Evolutionary conservation across 2,329 filamentous ascomycete genomes (phyloP).

Genomic region (Cercospora berteroae): DNA sequence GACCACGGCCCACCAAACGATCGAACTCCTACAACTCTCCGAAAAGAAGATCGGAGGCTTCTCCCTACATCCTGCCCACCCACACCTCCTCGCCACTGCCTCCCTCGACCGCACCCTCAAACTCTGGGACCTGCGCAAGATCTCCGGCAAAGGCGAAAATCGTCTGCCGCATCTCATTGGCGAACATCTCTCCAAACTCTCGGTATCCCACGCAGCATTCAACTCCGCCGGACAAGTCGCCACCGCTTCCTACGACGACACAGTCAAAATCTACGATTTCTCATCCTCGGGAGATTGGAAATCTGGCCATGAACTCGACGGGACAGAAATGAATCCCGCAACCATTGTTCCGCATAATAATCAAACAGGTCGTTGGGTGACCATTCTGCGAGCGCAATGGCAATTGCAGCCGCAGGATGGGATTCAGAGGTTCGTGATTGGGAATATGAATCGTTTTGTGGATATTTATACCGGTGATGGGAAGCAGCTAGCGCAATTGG

Average conservation of each 20-base stretch:
- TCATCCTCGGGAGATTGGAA: constrained; percentile 44
- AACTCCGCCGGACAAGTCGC: constrained; percentile 80
- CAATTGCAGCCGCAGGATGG: constrained; percentile 74
- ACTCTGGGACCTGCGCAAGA: constrained; percentile 87
- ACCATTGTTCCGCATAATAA: constrained; percentile 81
- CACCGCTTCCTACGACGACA: constrained; percentile 92
- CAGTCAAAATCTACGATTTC: constrained; percentile 87
- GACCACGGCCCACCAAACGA: constrained; percentile 52
- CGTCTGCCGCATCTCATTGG: constrained; percentile 69
- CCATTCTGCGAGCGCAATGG: constrained; percentile 85
- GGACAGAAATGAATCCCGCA: constrained; percentile 65
- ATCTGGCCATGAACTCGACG: constrained; percentile 52
- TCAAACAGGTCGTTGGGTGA: constrained; percentile 93
- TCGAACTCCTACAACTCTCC: constrained; percentile 69
- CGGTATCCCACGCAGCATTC: constrained; percentile 91
- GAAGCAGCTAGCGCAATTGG: constrained; percentile 82
- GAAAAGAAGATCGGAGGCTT: constrained; percentile 98
- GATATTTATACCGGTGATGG: constrained; percentile 83
- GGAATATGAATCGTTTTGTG: constrained; percentile 88
- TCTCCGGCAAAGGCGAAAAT: constrained; percentile 59
- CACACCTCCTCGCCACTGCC: constrained; percentile 83
- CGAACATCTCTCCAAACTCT: constrained; percentile 77
- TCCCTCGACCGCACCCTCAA: constrained; percentile 86
- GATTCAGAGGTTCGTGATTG: constrained; percentile 84
- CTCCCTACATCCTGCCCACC: constrained; percentile 72